Base-by-base conservation (phyloP, 2,329 filamentous ascomycete species). In the Macroventuria anomochaeta region DNA sequence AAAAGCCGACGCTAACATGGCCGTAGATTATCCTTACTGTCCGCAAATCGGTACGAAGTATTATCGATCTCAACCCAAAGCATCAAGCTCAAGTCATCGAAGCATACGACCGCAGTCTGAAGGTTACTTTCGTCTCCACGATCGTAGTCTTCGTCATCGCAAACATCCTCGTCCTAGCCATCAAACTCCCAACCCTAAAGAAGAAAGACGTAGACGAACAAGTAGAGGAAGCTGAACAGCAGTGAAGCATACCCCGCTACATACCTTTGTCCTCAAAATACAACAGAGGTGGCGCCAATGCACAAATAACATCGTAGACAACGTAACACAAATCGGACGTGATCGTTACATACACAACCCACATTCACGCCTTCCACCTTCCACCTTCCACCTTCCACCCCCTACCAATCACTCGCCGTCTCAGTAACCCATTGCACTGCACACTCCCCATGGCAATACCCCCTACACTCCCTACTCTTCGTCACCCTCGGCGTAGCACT, bases 171-270 rank as follows among this genome's bases (percentile, higher is more conserved):
- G 69, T 86, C 2, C 10, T 81, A 29, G 80, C 81, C 0, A 75
- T 88, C 18, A 80, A 76, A 64, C 64, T 89, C 61, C 85, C 84
- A 1, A 77, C 79, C 44, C 42, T 75, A 36, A 65, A 63, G 46
- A 64, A 61, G 47, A 65, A 61, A 31, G 23, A 62, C 15, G 21
- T 4, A 3, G 53, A 57, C n/a, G 46, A 43, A 7, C 61, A 62
- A 13, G 28, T 48, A 7, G 41, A 38, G 5, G 52, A 50, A n/a
- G 5, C n/a, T n/a, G n/a, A n/a, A n/a, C n/a, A n/a, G n/a, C n/a
- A n/a, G n/a, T n/a, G n/a, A n/a, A n/a, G n/a, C n/a, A n/a, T n/a
- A n/a, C n/a, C n/a, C n/a, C n/a, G n/a, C n/a, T n/a, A n/a, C n/a
- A n/a, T n/a, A n/a, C n/a, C n/a, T n/a, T n/a, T n/a, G n/a, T n/a